Evolutionary conservation across 768 basidiomycete species (phyloP), one percentile per base, ranked within the genome.

Genomic region (Steccherinum ochraceum): DNA sequence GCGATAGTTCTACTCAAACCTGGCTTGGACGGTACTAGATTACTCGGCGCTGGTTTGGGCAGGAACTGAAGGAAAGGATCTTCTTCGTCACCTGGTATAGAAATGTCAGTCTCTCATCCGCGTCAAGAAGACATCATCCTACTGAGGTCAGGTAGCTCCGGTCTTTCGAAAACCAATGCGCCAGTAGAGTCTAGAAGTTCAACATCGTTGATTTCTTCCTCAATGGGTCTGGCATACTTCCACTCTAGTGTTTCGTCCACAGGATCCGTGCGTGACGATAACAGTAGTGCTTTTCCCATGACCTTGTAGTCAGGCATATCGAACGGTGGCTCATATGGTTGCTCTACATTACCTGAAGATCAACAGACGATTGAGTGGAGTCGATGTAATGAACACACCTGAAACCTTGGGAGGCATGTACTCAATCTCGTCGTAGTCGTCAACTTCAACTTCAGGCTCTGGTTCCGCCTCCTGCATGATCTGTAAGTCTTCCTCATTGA

Each of bases 361-460:
- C n/a, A 46, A n/a, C 1, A 16, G 5, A 21, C n/a, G 43, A 39
- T 18, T 12, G 1, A 13, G 3, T n/a, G n/a, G n/a, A 18, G n/a
- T 19, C 10, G 24, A n/a, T n/a, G n/a, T n/a, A n/a, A n/a, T n/a
- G n/a, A 3, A 64, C 77, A 49, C 54, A 78, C 77, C 72, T n/a
- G 67, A 61, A n/a, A 69, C 69, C 44, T 71, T 75, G 11, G 79
- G 78, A 20, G 78, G 74, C 73, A 77, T 77, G 52, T 80, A 79
- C 56, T 80, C 78, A 10, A 79, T 71, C 58, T 79, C 79, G 49
- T 72, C 74, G 39, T 63, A 65, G 41, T 69, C 70, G 35, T 72
- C 68, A 19, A 43, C 21, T 26, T 52, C 53, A 3, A 18, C 52
- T 43, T 54, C 66, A 0, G 60, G 55, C 40, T 65, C 58, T 20